Conservation (phyloP, 345 rosid genomes). For the Hibiscus syriacus region DNA sequence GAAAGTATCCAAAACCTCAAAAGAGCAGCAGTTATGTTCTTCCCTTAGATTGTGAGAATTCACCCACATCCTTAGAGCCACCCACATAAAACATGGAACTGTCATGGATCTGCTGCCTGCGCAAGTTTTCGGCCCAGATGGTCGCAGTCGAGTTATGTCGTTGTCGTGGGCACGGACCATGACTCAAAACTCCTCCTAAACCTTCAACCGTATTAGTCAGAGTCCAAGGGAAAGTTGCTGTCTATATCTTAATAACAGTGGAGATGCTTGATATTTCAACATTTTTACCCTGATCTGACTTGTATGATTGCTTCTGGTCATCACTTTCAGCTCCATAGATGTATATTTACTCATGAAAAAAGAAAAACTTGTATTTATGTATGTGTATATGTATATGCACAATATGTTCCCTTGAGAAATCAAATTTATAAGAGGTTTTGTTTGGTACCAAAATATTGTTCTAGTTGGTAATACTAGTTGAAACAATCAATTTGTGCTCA, state of each 20-base stretch:
- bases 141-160: not conserved
- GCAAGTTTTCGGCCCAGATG: not conserved
- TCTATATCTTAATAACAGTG: not conserved
- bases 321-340: not conserved
- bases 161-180: not conserved
- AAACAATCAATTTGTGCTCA: not conserved
- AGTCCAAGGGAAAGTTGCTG: not conserved
- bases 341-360: too few species aligned
- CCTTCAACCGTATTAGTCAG: too few species aligned
- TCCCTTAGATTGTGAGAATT: too few species aligned
- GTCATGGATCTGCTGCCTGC: not conserved
- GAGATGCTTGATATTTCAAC: not conserved
- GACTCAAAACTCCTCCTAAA: not conserved
- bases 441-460: not conserved
- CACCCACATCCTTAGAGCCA: not conserved
- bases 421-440: not conserved
- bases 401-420: too few species aligned
- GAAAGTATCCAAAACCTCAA: too few species aligned
- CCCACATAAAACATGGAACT: not conserved
- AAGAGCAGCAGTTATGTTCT: too few species aligned
- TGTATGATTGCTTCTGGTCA: not conserved
- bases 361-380: too few species aligned
- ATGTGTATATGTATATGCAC: too few species aligned
- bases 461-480: not conserved
- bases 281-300: not conserved